These are phyloP conservation scores for Leonotis leonurus DNA, from an alignment of 257 asterid genomes.

Conservation along the genomic window DNA sequence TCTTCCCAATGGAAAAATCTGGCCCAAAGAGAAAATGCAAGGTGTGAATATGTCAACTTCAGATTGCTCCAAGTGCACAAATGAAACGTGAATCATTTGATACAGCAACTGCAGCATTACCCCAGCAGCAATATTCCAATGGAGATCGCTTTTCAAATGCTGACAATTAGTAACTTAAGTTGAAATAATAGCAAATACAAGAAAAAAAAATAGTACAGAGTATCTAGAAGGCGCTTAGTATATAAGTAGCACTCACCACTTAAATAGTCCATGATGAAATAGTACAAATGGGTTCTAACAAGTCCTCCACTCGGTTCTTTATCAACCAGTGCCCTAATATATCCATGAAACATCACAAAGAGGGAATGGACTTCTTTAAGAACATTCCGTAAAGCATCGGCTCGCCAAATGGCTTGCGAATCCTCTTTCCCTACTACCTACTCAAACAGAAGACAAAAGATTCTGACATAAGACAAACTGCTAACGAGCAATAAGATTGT, in stretches of 20 bases:
- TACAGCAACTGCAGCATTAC: constrained; percentile 89
- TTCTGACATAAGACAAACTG: constrained; percentile 11
- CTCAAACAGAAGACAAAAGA: constrained; percentile 20
- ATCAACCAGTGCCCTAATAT: constrained; percentile 68
- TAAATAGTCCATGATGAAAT: constrained; percentile 86
- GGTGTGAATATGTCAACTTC: constrained; percentile 53
- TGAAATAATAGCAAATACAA: constrained; percentile 45
- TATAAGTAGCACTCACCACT: constrained; percentile 62
- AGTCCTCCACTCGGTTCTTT: constrained; percentile 91
- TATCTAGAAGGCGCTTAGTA: constrained; percentile 25
- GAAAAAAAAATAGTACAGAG: constrained; percentile 24
- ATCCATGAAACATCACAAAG: constrained; percentile 89
- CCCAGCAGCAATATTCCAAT: constrained; percentile 97
- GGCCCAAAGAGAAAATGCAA: constrained; percentile 71
- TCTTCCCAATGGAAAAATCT: constrained; percentile 80
- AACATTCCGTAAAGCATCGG: constrained; percentile 56
- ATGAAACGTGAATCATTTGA: constrained; percentile 61
- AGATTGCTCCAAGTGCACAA: constrained; percentile 64
- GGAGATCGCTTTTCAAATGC: constrained; percentile 93
- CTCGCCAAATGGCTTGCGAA: constrained; percentile 78
- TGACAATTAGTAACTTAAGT: constrained; percentile 87
- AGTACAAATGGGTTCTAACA: constrained; percentile 63
- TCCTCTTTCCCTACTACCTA: constrained; percentile 80
- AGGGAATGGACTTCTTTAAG: constrained; percentile 90
- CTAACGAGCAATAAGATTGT: not conserved